phyloP scores from a whole-genome alignment of 1,284 basidiomycete genomes.

The Xerocomus amazonicus region DNA sequence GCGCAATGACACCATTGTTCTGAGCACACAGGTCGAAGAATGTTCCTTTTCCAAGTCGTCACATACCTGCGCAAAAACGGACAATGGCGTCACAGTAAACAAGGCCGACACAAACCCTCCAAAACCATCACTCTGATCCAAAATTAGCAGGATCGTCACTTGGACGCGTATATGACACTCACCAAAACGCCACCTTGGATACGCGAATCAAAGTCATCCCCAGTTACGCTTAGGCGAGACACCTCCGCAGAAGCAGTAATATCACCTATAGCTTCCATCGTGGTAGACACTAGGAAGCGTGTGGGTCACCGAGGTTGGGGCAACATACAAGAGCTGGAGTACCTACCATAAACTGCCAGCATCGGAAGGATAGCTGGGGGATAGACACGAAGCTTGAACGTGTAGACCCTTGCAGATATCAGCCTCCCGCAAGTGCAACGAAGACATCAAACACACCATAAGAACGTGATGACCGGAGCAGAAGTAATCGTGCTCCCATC shows the following conservation, averaged over 20 bases:
- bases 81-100: slow-evolving; percentile 78
- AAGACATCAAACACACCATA: slow-evolving; percentile 46
- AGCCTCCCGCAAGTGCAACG: not conserved
- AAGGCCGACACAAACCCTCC: slow-evolving; percentile 73
- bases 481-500: slow-evolving; percentile 57
- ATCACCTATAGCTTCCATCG: slow-evolving; percentile 86
- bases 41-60: not conserved
- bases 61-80: slow-evolving; percentile 70
- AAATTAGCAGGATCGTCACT: not conserved
- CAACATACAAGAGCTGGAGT: not conserved
- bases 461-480: slow-evolving; percentile 74
- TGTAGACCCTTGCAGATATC: slow-evolving; percentile 54
- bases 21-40: slow-evolving; percentile 23
- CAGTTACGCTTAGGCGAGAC: slow-evolving; percentile 65
- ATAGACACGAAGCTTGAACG: slow-evolving; percentile 77
- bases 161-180: slow-evolving; percentile 21
- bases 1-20: slow-evolving; percentile 79
- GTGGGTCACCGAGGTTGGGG: not conserved
- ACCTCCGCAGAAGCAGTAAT: slow-evolving; percentile 85
- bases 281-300: slow-evolving; percentile 55
- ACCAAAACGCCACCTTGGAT: slow-evolving; percentile 85
- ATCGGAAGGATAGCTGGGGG: slow-evolving; percentile 81
- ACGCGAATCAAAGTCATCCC: slow-evolving; percentile 71
- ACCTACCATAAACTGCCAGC: slow-evolving; percentile 72
- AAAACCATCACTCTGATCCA: slow-evolving; percentile 61